Evolutionary conservation across 78 protist species (phyloP).

Genomic region (Anaeramoeba flamelloides): DNA sequence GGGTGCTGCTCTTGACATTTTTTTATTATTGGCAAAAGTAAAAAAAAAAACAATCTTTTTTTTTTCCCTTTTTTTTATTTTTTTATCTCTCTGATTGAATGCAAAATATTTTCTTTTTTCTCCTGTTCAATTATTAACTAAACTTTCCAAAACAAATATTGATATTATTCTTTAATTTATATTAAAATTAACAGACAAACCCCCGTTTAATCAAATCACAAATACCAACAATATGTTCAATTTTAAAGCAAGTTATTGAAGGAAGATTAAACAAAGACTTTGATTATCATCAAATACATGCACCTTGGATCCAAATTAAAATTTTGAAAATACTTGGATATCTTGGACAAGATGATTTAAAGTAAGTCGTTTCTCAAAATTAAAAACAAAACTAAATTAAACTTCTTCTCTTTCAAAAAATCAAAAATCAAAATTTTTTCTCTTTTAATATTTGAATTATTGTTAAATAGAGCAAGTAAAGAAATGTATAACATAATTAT

Average conservation of each 20-base stretch:
- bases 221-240: constrained; percentile 48
- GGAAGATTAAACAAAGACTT: constrained; percentile 47
- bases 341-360: constrained; percentile 46
- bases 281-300: constrained; percentile 69
- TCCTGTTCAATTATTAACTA: background rate
- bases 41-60: background rate
- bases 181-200: constrained; percentile 14
- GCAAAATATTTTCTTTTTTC: background rate
- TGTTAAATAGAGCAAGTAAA: background rate
- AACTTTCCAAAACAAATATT: background rate
- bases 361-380: background rate
- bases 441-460: background rate
- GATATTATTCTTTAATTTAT: background rate
- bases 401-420: background rate
- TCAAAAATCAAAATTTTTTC: background rate
- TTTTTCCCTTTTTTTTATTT: background rate
- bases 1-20: constrained; percentile 17
- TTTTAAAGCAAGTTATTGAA: constrained; percentile 71
- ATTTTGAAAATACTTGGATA: constrained; percentile 52
- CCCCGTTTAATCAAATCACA: constrained; percentile 29
- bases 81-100: background rate
- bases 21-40: constrained; percentile 9
- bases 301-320: constrained; percentile 83
- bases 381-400: background rate
- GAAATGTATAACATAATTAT: background rate